phyloP scores from a whole-genome alignment of 352 stramenopile species.

The Aphanomyces euteiches region DNA sequence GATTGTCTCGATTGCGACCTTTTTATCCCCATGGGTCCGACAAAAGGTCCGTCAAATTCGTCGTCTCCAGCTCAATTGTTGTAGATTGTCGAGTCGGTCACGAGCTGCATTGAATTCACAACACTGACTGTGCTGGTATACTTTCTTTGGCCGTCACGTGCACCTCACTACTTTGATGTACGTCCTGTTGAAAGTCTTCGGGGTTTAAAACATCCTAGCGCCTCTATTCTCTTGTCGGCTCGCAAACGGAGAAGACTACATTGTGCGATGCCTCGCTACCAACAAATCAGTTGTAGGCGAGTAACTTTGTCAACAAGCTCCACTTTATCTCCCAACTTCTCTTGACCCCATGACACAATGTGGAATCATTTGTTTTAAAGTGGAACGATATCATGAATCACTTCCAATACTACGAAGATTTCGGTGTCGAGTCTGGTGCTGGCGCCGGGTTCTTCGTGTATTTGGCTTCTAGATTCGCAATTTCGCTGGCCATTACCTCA shows the following conservation, averaged over 20 bases:
- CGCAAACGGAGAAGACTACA: constrained; percentile 15
- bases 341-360: too few species aligned
- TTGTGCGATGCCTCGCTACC: constrained; percentile 12
- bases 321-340: too few species aligned
- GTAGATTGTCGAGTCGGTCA: constrained; percentile 52
- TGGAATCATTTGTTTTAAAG: too few species aligned
- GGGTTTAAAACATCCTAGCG: not conserved
- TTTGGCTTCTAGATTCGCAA: constrained; percentile 1
- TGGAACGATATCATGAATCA: too few species aligned
- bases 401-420: too few species aligned
- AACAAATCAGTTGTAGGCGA: constrained; percentile 10
- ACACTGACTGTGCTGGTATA: constrained; percentile 67
- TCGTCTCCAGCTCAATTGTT: not conserved
- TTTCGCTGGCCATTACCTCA: not conserved
- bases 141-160: constrained; percentile 62
- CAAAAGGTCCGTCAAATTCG: constrained; percentile 39
- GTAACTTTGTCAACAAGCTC: too few species aligned
- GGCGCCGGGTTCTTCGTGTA: not conserved
- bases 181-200: not conserved
- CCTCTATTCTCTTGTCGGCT: constrained; percentile 13
- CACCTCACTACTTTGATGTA: constrained; percentile 77
- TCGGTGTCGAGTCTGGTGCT: too few species aligned
- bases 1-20: constrained; percentile 62
- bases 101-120: constrained; percentile 46
- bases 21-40: constrained; percentile 73